Evolutionary conservation across 495 filamentous ascomycete genomes (phyloP), one percentile per base, ranked within the genome.

Genomic region (Collariella sp.): DNA sequence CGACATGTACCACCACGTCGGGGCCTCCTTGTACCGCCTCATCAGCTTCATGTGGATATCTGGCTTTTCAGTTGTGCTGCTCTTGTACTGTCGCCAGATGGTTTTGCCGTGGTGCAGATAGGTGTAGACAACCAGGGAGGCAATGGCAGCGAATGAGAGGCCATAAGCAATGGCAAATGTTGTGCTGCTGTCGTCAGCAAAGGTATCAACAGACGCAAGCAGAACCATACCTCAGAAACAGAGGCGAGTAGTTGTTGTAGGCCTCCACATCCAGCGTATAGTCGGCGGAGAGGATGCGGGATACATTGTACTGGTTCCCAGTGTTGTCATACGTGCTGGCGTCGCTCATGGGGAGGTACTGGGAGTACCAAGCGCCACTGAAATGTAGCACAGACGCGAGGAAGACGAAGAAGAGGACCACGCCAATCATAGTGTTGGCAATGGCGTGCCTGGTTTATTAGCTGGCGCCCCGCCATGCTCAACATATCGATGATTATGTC

Each of bases 91-190:
- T 42, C 67, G 63, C 77, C 78, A 81, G 16, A 87, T 76, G 41
- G 80, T 77, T 51, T 80, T 76, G 10, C 84, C 78, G 55, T 87
- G 78, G 60, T 85, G 80, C 23, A 88, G 66, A 34, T 75, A 80
- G 5, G 81, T 79, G 55, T 87, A 79, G 5, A 86, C 76, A 41
- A 89, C 72, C 29, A 87, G 75, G 0, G 82, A 79, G 0, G 81
- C 73, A 34, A 88, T 79, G 31, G 85, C 80, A 15, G 85, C 85
- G 58, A 88, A 88, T 1, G 83, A 84, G 1, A 88, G 69, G 0
- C 84, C 84, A 52, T 87, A 89, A 0, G 80, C 76, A 45, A 85
- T 64, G 45, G 80, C 75, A 57, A 83, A 86, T 0, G 80, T 79
- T 23, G 81, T 83, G 54, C 75, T 76, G 45, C 49, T 0, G 24